Base-by-base conservation (phyloP, 331 rosid species). In the Telfairia occidentalis region DNA sequence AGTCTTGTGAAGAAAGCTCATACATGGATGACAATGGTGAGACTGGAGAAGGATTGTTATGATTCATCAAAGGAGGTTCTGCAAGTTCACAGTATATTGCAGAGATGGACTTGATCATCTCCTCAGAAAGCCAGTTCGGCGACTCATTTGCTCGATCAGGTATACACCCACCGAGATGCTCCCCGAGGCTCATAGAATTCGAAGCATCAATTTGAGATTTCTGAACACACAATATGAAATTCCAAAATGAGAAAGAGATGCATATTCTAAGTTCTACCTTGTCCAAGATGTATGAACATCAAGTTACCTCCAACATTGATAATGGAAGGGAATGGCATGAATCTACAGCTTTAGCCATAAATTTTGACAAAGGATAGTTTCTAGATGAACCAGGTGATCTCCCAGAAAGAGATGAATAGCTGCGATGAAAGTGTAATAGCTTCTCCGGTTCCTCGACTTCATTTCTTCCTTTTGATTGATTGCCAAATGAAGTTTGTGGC, bases 291-390 rank as follows among this genome's bases (percentile, higher is more conserved):
- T 3, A 45, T 18, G 26, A 70, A 57, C 53, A 15, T 54, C 24
- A 55, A 75, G 72, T 82, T 83, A 89, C 98, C 96, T 94, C 96
- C 57, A 94, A 82, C 96, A 91, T 87, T 23, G 86, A 86, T 88
- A 94, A 87, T 63, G 98, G 98, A 57, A 94, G 83, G 76, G 98
- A 94, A 87, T 86, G 96, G 84, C 85, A 94, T 4, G 81, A 79
- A 58, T 91, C 96, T 35, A 75, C 81, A 63, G 86, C 87, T 84
- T 88, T 89, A 77, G 84, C 67, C 76, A 78, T 76, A 34, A 75
- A 80, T 77, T 84, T 80, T 46, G 43, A 81, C 16, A 83, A 69
- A 35, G 86, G 79, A 67, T 92, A 88, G 78, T 65, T 82, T 74
- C 80, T 86, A 29, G 79, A 57, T 11, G 89, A 85, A 87, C 86